A percentile compares a stretch with the other conserved stretches of the same genome.
phyloP scores from a whole-genome alignment of 1,284 basidiomycete species.

The Microbotryum lychnidis-dioicae region DNA sequence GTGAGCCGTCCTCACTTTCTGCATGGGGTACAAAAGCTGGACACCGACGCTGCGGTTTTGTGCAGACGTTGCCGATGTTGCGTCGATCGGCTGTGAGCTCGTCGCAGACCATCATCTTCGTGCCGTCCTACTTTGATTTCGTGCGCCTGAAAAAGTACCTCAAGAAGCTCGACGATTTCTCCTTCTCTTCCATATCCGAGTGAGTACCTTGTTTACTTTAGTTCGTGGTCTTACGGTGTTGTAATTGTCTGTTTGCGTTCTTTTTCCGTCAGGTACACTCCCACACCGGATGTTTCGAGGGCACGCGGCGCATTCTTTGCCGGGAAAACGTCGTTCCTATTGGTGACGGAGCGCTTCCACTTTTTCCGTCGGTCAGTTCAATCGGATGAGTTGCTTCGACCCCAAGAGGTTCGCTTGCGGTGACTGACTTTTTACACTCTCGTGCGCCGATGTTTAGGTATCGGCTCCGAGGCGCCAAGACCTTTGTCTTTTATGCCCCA shows the following conservation, averaged over 20 bases:
- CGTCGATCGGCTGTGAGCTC: conserved; percentile 87
- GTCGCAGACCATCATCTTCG: conserved; percentile 74
- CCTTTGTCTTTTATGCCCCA: conserved; percentile 83
- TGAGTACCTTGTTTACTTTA: conserved; percentile 41
- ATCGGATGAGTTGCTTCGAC: not conserved
- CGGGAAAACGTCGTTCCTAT: conserved; percentile 74
- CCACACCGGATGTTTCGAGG: conserved; percentile 84
- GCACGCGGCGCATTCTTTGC: conserved; percentile 88
- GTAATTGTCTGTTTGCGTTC: not conserved
- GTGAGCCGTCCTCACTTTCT: conserved; percentile 41
- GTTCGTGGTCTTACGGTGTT: not conserved
- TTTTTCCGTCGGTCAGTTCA: conserved; percentile 75
- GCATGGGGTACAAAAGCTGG: too few species aligned
- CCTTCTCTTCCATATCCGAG: conserved; percentile 82
- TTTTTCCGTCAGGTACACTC: conserved; percentile 60
- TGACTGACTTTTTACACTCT: conserved; percentile 6
- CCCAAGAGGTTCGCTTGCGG: conserved; percentile 3
- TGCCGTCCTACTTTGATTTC: conserved; percentile 96
- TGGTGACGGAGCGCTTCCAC: conserved; percentile 94
- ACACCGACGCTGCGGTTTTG: too few species aligned
- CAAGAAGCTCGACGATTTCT: conserved; percentile 57
- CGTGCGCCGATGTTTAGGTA: conserved; percentile 50
- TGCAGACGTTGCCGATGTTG: conserved; percentile 64
- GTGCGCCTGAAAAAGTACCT: conserved; percentile 83
- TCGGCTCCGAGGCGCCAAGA: conserved; percentile 81